phyloP scores from a whole-genome alignment of 768 basidiomycete species.

The Termitomyces sp. region DNA sequence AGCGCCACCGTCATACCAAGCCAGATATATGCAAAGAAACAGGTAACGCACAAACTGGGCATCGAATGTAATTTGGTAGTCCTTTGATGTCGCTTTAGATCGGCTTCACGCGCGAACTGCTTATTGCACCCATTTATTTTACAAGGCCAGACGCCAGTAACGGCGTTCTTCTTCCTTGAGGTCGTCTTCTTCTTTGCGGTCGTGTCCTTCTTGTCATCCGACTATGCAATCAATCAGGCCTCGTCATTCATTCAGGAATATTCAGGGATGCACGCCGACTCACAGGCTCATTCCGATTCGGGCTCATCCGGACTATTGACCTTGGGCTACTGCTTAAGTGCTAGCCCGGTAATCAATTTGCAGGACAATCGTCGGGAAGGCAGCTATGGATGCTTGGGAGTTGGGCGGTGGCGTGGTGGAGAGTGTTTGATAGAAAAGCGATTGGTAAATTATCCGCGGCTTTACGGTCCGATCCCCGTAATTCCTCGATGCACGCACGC shows the following conservation, averaged over 20 bases:
- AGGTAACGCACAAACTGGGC: constrained; percentile 61
- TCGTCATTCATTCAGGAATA: constrained; percentile 16
- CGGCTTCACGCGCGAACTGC: constrained; percentile 79
- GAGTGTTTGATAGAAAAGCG: constrained; percentile 14
- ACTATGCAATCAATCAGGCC: constrained; percentile 18
- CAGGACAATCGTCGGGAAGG: constrained; percentile 7
- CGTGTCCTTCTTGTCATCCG: constrained; percentile 28
- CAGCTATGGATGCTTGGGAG: constrained; percentile 9
- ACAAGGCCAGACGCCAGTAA: constrained; percentile 70
- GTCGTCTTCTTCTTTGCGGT: constrained; percentile 22
- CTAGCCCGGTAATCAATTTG: background rate
- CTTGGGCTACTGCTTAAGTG: constrained; percentile 4
- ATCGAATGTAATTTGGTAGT: constrained; percentile 77
- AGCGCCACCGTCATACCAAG: constrained; percentile 10
- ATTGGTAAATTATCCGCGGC: constrained; percentile 11
- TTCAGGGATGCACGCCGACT: constrained; percentile 18
- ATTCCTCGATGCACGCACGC: background rate
- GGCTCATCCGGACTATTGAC: constrained; percentile 24
- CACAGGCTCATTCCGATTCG: constrained; percentile 27
- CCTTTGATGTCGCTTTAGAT: constrained; percentile 78
- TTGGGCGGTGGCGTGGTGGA: constrained; percentile 13
- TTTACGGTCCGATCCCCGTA: background rate
- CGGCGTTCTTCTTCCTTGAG: constrained; percentile 42
- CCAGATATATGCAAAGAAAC: constrained; percentile 1
- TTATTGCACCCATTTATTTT: constrained; percentile 80